These are phyloP conservation scores for Arthroderma sp. DNA, from an alignment of 2,329 filamentous ascomycete genomes.

Conservation along the genomic window DNA sequence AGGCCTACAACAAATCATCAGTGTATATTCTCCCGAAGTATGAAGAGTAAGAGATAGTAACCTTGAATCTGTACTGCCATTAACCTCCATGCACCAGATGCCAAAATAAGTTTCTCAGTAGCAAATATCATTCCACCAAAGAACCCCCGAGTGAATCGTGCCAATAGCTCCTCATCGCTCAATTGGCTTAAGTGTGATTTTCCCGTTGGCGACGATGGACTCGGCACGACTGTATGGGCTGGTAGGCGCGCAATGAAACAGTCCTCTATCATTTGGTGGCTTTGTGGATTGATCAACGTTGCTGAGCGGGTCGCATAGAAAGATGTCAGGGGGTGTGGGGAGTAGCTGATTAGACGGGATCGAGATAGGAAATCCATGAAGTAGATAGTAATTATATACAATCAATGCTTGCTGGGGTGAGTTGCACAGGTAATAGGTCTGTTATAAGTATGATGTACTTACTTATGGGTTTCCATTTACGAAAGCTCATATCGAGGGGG, in stretches of 20 bases:
- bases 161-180: slow-evolving; percentile 11
- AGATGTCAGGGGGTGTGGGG: slow-evolving; percentile 4
- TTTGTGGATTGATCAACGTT: slow-evolving; percentile 8
- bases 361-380: slow-evolving; percentile 8
- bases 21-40: neutral
- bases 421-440: too few relatives aligned
- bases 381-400: neutral
- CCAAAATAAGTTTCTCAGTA: slow-evolving; percentile 6
- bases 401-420: neutral
- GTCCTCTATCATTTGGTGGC: slow-evolving; percentile 7
- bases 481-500: neutral
- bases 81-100: neutral
- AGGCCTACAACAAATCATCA: neutral
- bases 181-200: neutral
- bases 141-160: slow-evolving; percentile 11
- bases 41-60: neutral
- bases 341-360: slow-evolving; percentile 3
- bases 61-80: slow-evolving; percentile 9
- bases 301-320: slow-evolving; percentile 6
- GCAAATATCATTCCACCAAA: slow-evolving; percentile 10
- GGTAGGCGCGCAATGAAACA: slow-evolving; percentile 7
- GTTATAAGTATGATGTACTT: too few relatives aligned
- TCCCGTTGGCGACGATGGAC: neutral
- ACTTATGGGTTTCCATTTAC: too few relatives aligned
- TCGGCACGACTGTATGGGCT: neutral